Evolutionary conservation across 2,329 filamentous ascomycete species (phyloP), one percentile per base, ranked within the genome.

Genomic region (Zalaria sp.): DNA sequence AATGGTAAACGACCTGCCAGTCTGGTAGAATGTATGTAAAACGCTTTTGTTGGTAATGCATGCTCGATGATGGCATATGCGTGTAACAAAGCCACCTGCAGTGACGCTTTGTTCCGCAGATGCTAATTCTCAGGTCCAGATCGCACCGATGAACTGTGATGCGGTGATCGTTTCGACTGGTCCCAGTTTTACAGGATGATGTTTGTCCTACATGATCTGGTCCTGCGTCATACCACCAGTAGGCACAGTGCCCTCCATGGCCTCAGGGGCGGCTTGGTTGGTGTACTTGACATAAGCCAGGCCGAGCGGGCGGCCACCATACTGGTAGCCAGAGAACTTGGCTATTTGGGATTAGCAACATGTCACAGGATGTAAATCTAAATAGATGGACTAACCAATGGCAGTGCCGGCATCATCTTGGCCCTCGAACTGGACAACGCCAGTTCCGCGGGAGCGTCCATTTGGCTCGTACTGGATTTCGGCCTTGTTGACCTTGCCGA

Each of bases 391-490:
- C 71, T 57, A 65, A 77, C 74, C 64, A 54, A 98, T 96, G 37
- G 89, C 82, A 25, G 87, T 95, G 54, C 94, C 87, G 1, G 91
- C 87, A 48, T 87, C 93, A 5, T 88, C 79, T 10, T 77, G 67
- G 41, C 66, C 75, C 57, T 93, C 85, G 59, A 98, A 96, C 47
- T 91, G 81, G 43, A 98, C 91, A n/a, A 98, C 91, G 58, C 91
- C 91, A 45, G 84, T 91, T 49, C 91, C 91, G 49, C 87, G 83
- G 46, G 91, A 98, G 53, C 91, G 84, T 37, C 91, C 91, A 56
- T 93, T 96, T 3, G 85, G 83, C 62, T 98, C 91, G 57, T 98
- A 96, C 64, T 98, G 91, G 43, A 98, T 96, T 66, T 98, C 91
- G n/a, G 91, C 91, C 55, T 91, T 87, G 56, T 95, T 87, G 45